Conservation (phyloP, 805 yeast species). For the Nakazawaea anatomiae region DNA sequence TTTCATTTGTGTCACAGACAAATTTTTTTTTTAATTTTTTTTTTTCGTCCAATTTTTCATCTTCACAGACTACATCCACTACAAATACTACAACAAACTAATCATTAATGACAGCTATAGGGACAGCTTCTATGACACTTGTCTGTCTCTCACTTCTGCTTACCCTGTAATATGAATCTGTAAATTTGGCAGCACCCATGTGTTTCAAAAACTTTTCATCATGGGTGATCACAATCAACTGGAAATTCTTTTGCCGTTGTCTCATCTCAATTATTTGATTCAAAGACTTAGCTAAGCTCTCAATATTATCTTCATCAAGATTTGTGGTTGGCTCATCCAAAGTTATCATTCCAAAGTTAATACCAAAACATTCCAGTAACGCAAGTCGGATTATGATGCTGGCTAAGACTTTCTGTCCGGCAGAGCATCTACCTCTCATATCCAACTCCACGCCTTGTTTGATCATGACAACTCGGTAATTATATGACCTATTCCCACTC, state of each 20-base stretch:
- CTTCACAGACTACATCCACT: background rate
- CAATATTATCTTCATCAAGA: slow-evolving; percentile 83
- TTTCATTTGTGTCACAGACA: background rate
- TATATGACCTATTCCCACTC: slow-evolving; percentile 59
- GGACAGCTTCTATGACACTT: slow-evolving; percentile 48
- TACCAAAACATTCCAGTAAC: slow-evolving; percentile 91
- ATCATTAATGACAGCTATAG: slow-evolving; percentile 7
- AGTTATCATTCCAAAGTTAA: slow-evolving; percentile 92
- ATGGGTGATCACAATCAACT: slow-evolving; percentile 91
- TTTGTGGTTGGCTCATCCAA: slow-evolving; percentile 98
- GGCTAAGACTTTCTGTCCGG: slow-evolving; percentile 95
- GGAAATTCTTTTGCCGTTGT: slow-evolving; percentile 79
- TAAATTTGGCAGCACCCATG: slow-evolving; percentile 79
- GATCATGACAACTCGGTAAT: slow-evolving; percentile 91
- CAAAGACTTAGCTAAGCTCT: slow-evolving; percentile 77
- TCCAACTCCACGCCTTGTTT: slow-evolving; percentile 89
- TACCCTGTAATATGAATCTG: slow-evolving; percentile 82
- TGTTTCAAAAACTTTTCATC: slow-evolving; percentile 85
- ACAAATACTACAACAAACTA: background rate
- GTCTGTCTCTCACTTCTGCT: slow-evolving; percentile 76
- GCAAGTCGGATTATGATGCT: slow-evolving; percentile 88
- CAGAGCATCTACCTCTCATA: slow-evolving; percentile 97
- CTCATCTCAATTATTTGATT: slow-evolving; percentile 71
- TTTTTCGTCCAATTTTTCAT: too few relatives aligned
- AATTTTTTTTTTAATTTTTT: too few relatives aligned